Base-by-base conservation (phyloP, 176 grass and related monocot genomes). In the Tillandsia leiboldiana region DNA sequence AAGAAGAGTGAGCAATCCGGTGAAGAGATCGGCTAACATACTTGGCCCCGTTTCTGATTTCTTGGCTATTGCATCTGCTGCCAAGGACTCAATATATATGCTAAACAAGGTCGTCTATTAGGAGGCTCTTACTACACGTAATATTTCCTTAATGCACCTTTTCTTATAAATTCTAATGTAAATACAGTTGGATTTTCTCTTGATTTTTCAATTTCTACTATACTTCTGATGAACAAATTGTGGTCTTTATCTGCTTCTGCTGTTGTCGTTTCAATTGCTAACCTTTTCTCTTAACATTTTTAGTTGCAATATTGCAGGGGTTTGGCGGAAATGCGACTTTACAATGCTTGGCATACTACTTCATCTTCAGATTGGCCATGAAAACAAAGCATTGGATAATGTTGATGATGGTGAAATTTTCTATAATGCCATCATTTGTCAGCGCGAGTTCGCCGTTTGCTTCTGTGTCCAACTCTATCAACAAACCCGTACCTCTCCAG, bases 401-500 rank as follows among this genome's bases (percentile, higher is more conserved):
- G 26, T 53, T 78, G 11, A 65, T 51, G 26, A 66, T 78, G 51
- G 72, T 59, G 68, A 83, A 70, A 71, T 65, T 83, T 26, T 27
- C 71, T 27, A 71, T 66, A 27, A 53, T 71, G 73, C 78, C 85
- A 53, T 80, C 78, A 50, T 67, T 68, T 64, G 47, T 70, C 22
- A 83, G 76, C 71, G 64, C 83, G 54, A 75, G 80, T 72, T 85
- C 93, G 51, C 86, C 89, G 61, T 87, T 92, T 77, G 94, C 89
- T 66, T 97, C 86, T 83, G 81, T 90, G 56, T 85, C 94, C 52
- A 84, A 90, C 80, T 76, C 89, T 79, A 52, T 80, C 14, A 83
- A 71, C 71, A 97, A 70, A 79, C 82, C 94, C 12, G 70, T 85
- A 47, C 86, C 89, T 77, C 84, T 97, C 71, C 78, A 90, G 76